Base-by-base conservation (phyloP, 345 rosid species). In the Eucalyptus pauciflora region DNA sequence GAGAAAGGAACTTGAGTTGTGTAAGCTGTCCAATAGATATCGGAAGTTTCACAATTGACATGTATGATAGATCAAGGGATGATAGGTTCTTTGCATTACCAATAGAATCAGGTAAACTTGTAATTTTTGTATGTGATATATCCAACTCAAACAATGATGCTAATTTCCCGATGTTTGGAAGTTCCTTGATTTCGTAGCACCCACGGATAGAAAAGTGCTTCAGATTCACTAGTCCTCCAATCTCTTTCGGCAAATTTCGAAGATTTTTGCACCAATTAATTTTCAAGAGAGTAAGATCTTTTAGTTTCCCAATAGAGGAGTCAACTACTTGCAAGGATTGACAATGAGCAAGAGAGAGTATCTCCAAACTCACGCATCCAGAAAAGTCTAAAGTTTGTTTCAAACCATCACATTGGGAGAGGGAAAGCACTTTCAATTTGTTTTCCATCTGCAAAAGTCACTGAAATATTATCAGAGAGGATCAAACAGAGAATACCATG, bases 401-500 rank as follows among this genome's bases (percentile, higher is more conserved):
- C 43, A 69, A 69, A 3, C 24, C 43, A 0, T 0, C 0, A 69
- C 80, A 69, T 1, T 0, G 0, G 1, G 0, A 2, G 24, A 69
- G 80, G 37, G 83, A 71, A 71, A 71, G 83, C 5, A 37, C 83
- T 71, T 71, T 71, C 25, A 37, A 71, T 17, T 5, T 18, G 4
- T 71, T 37, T 37, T 1, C 14, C 46, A 37, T 5, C 81, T 71
- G 14, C 46, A 71, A 3, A 18, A 1, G 25, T 18, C 2, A 1
- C 4, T 5, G 0, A 71, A 71, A 37, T 0, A 37, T 71, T 17
- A 33, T 17, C 13, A 8, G 0, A 37, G 81, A 33, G 81, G 8
- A 71, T 71, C 5, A 71, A 71, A 71, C 0, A 37, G 0, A 37
- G 46, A 17, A 37, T 18, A 18, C 46, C 18, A 37, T 18, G 7